Conservation (phyloP, 139 green algal species). For the Nannochloris sp. region DNA sequence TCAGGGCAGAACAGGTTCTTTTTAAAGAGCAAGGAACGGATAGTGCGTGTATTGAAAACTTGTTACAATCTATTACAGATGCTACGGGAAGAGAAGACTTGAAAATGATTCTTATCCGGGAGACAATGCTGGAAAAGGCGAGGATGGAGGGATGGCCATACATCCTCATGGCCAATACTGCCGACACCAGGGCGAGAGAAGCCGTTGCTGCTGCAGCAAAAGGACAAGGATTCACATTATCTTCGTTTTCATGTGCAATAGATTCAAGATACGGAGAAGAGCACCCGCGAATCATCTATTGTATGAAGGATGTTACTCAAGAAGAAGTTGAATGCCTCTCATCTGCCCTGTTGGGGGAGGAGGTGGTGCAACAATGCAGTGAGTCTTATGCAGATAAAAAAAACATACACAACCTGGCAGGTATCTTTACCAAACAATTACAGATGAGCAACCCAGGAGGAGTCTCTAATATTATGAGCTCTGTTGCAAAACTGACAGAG, state of each 20-base stretch:
- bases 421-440: slow-evolving; percentile 9
- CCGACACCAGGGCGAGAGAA: slow-evolving; percentile 37
- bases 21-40: background rate
- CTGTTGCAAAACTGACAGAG: slow-evolving; percentile 9
- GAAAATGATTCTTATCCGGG: slow-evolving; percentile 35
- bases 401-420: slow-evolving; percentile 23
- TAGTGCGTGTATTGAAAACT: background rate
- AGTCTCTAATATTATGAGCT: slow-evolving; percentile 23
- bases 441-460: slow-evolving; percentile 19
- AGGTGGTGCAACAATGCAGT: background rate
- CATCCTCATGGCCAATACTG: slow-evolving; percentile 42
- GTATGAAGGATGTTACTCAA: slow-evolving; percentile 12
- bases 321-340: slow-evolving; percentile 13
- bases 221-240: slow-evolving; percentile 55
- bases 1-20: background rate
- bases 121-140: slow-evolving; percentile 37
- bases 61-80: slow-evolving; percentile 39
- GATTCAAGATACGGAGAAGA: slow-evolving; percentile 28
- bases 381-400: background rate
- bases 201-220: slow-evolving; percentile 54
- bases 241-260: slow-evolving; percentile 42
- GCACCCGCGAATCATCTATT: slow-evolving; percentile 10
- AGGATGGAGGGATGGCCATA: slow-evolving; percentile 33
- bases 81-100: slow-evolving; percentile 59
- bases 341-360: background rate